Conservation (phyloP, 495 filamentous ascomycete species). For the Aspergillus sparsus region DNA sequence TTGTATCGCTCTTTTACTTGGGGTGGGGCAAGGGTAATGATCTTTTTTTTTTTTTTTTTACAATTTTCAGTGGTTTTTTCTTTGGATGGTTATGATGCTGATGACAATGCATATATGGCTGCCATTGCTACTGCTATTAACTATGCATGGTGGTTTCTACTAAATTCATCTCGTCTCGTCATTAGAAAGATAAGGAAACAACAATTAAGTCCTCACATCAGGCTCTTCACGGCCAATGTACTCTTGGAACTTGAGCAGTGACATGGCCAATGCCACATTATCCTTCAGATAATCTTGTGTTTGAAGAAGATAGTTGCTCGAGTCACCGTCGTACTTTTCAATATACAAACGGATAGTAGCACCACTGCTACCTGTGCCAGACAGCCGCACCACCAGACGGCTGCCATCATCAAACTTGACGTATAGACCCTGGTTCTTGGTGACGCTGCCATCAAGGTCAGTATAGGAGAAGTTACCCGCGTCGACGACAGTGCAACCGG, state of each 20-base stretch:
- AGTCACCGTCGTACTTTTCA: conserved; percentile 84
- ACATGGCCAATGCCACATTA: conserved; percentile 79
- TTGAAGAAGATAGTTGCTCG: conserved; percentile 68
- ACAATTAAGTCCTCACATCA: conserved; percentile 81
- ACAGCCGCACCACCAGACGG: conserved; percentile 89
- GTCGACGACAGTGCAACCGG: conserved; percentile 78
- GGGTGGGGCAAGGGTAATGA: conserved; percentile 6
- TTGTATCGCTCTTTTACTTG: too few relatives aligned
- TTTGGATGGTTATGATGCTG: too few relatives aligned
- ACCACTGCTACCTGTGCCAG: conserved; percentile 90
- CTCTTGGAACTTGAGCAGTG: conserved; percentile 85
- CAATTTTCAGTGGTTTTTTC: background rate
- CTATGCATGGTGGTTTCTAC: background rate
- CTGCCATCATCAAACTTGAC: conserved; percentile 93
- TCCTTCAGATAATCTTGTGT: conserved; percentile 94
- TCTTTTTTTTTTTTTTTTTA: background rate
- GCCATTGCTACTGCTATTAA: background rate
- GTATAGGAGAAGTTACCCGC: conserved; percentile 97
- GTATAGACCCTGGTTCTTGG: conserved; percentile 94
- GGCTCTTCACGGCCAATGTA: conserved; percentile 87
- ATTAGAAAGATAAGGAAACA: background rate
- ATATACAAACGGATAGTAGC: conserved; percentile 96
- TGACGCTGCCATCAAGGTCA: conserved; percentile 91
- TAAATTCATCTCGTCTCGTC: conserved; percentile 6
- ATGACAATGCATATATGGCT: too few relatives aligned